Conservation (phyloP, 2,329 filamentous ascomycete species). For the Nemania serpens region DNA sequence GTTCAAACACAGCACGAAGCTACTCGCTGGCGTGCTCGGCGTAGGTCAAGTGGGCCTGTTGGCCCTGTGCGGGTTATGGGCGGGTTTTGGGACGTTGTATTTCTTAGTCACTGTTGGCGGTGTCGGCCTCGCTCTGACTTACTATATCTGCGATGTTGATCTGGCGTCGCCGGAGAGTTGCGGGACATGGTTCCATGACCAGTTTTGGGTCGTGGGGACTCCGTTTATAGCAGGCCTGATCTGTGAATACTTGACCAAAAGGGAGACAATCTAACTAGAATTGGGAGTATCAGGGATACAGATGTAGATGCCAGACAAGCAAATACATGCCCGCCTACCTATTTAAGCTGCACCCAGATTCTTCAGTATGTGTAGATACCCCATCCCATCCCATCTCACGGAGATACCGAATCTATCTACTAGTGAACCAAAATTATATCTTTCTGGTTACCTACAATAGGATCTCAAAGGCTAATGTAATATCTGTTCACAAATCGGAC, state of each 20-base stretch:
- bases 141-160: slow-evolving; percentile 14
- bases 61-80: slow-evolving; percentile 4
- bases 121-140: neutral
- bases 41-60: slow-evolving; percentile 2
- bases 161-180: slow-evolving; percentile 6
- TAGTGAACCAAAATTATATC: no score
- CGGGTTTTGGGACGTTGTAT: slow-evolving; percentile 6
- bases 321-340: neutral
- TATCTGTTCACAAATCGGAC: no score
- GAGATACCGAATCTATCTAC: no score
- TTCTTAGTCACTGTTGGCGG: slow-evolving; percentile 2
- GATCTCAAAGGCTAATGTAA: no score
- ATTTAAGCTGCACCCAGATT: no score
- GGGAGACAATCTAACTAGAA: neutral
- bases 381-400: no score
- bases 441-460: no score
- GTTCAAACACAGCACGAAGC: slow-evolving; percentile 24
- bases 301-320: neutral
- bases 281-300: neutral
- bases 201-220: slow-evolving; percentile 10
- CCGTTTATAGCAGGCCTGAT: neutral
- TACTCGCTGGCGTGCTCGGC: neutral
- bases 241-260: neutral
- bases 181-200: slow-evolving; percentile 5
- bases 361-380: no score